Evolutionary conservation across 805 yeast genomes (phyloP).

Genomic region (Spathaspora boniae): DNA sequence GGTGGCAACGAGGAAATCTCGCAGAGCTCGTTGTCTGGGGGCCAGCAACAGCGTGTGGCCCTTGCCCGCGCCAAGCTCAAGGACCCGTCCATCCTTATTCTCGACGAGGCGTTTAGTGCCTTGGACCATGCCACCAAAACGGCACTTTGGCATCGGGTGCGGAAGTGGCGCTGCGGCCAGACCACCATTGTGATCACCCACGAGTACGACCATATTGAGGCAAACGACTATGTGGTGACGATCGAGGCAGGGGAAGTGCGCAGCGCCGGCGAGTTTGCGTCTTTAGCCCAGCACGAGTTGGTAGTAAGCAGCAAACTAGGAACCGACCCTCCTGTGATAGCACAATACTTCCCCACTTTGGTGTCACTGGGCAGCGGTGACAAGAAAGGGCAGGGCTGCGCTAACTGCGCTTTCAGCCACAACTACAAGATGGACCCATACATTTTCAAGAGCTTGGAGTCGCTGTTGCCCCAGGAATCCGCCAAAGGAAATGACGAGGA

Average conservation of each 20-base stretch:
- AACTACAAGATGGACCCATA: slow-evolving; percentile 21
- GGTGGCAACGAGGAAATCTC: slow-evolving; percentile 57
- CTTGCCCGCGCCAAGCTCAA: slow-evolving; percentile 78
- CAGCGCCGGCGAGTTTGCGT: slow-evolving; percentile 14
- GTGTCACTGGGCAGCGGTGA: no score
- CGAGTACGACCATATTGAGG: slow-evolving; percentile 55
- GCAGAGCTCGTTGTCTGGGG: slow-evolving; percentile 66
- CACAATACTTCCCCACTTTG: not conserved
- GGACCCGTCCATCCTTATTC: slow-evolving; percentile 68
- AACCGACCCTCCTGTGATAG: not conserved
- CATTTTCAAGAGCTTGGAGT: slow-evolving; percentile 18
- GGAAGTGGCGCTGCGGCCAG: slow-evolving; percentile 57
- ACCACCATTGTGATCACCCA: slow-evolving; percentile 86
- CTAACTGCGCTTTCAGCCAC: no score
- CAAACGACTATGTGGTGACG: slow-evolving; percentile 55
- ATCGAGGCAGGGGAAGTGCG: slow-evolving; percentile 57
- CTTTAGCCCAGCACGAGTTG: slow-evolving; percentile 9
- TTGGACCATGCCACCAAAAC: slow-evolving; percentile 55
- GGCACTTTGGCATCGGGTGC: slow-evolving; percentile 47
- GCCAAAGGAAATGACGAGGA: slow-evolving; percentile 5
- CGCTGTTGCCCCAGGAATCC: not conserved
- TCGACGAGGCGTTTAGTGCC: slow-evolving; percentile 88
- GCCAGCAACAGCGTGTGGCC: slow-evolving; percentile 82
- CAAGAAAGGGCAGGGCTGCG: slow-evolving; percentile 4
- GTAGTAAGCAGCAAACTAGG: slow-evolving; percentile 2